A percentile compares a stretch with the other conserved stretches of the same genome.
Evolutionary conservation across 2,329 filamentous ascomycete genomes (phyloP).

Genomic region (Penicillium sp.): DNA sequence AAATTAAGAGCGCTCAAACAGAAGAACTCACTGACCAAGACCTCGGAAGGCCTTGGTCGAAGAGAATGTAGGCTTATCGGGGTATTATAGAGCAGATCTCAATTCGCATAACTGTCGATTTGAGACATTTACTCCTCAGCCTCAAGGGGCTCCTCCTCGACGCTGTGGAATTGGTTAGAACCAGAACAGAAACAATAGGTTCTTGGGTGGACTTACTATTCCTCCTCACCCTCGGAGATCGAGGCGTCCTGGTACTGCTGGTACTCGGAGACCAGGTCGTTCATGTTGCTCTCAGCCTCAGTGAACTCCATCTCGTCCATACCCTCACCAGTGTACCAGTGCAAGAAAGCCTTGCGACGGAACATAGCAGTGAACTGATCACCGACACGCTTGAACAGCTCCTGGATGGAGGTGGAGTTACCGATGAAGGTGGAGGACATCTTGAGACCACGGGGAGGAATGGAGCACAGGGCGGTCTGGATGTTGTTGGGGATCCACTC

Average conservation of each 20-base stretch:
- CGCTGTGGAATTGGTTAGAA: too few relatives aligned
- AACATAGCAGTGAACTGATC: constrained; percentile 99
- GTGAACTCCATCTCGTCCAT: constrained; percentile 99
- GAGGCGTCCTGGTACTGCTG: constrained; percentile 99
- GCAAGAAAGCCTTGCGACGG: constrained; percentile 99
- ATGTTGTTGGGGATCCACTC: constrained; percentile 99
- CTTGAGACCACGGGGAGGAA: constrained; percentile 92
- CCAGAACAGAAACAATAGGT: too few relatives aligned
- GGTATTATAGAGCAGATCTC: too few relatives aligned
- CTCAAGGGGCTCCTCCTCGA: too few relatives aligned
- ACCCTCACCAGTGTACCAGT: constrained; percentile 99
- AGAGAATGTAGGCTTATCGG: too few relatives aligned
- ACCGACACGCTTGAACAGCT: constrained; percentile 99
- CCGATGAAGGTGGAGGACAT: constrained; percentile 99
- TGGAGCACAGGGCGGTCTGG: constrained; percentile 97
- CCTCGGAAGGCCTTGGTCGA: too few relatives aligned
- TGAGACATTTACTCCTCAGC: too few relatives aligned
- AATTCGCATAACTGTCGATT: too few relatives aligned
- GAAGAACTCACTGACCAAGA: too few relatives aligned
- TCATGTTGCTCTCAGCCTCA: constrained; percentile 99
- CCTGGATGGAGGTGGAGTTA: constrained; percentile 99
- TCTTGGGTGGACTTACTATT: too few relatives aligned
- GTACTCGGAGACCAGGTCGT: constrained; percentile 98
- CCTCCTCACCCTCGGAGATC: constrained; percentile 93
- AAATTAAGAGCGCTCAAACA: too few relatives aligned